A percentile compares a stretch with the other conserved stretches of the same genome.
phyloP scores from a whole-genome alignment of 139 green algal species.

The Haematococcus lacustris region DNA sequence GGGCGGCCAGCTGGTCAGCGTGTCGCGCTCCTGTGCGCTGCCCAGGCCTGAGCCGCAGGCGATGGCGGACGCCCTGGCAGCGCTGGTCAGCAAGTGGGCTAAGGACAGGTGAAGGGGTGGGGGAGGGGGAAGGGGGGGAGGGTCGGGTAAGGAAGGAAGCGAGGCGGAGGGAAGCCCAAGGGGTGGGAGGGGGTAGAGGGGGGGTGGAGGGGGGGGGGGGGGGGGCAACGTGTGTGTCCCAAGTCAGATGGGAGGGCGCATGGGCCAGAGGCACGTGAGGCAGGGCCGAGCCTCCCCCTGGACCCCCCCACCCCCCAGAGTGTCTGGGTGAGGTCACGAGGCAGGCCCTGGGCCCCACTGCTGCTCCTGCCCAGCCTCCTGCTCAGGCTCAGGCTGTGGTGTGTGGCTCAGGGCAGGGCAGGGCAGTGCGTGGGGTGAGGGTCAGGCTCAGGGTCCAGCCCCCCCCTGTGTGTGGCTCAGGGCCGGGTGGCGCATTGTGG shows the following conservation, averaged over 20 bases:
- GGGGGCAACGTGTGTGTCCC: too few relatives aligned
- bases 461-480: too few relatives aligned
- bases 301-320: too few relatives aligned
- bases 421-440: too few relatives aligned
- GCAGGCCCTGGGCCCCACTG: too few relatives aligned
- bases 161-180: neutral
- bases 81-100: neutral
- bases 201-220: neutral
- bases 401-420: too few relatives aligned
- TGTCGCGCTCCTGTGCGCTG: neutral
- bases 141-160: neutral
- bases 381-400: too few relatives aligned
- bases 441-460: too few relatives aligned
- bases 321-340: too few relatives aligned
- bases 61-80: neutral
- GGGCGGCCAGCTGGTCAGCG: neutral
- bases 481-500: too few relatives aligned
- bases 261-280: neutral
- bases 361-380: too few relatives aligned
- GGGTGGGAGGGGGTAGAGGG: neutral
- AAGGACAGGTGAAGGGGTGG: neutral
- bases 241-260: neutral
- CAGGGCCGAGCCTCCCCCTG: neutral
- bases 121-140: neutral
- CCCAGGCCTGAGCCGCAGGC: neutral